Evolutionary conservation across 768 basidiomycete species (phyloP), one percentile per base, ranked within the genome.

Genomic region (Basidioascus undulatus): DNA sequence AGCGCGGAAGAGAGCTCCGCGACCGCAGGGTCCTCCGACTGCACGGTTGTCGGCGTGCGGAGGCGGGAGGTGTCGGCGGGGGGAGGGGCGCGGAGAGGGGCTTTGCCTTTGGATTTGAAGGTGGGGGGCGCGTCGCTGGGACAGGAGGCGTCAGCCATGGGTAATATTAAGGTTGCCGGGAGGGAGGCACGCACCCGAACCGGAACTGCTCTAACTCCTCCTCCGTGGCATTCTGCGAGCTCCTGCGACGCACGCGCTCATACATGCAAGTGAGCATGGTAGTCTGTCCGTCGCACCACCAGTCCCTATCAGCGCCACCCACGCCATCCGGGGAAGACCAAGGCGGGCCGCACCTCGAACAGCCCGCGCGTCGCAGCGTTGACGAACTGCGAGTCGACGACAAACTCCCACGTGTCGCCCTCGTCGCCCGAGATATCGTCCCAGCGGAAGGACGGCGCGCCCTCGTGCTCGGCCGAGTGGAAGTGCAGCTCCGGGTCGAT

Each of bases 181-280:
- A 25, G 21, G 25, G 27, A 37, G n/a, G 16, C 19, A 68, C 77
- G 58, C 50, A 84, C 79, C 67, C 67, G 69, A 74, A 78, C 18
- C 78, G 70, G 52, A 94, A 81, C 52, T 80, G 70, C 25, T 75
- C 69, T 27, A 94, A 61, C 25, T 78, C 72, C 1, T 64, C 58
- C 50, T 82, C 76, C 24, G 56, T 57, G 15, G 74, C 67, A 44
- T 64, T 68, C 41, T 80, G 74, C 10, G 80, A 78, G 49, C 69
- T 71, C 38, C 50, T 62, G 50, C 66, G 74, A 62, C 77, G 76
- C 62, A 86, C 87, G 59, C 86, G 71, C 55, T 98, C 92, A 57
- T 76, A 96, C 74, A 96, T 84, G 44, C 89, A 89, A 23, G 81
- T 73, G 51, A 89, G 80, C 67, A 94, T 78, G 60, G 84, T 81